These are phyloP conservation scores for Arachnopeziza araneosa DNA, from an alignment of 2,329 filamentous ascomycete species.

Conservation along the genomic window DNA sequence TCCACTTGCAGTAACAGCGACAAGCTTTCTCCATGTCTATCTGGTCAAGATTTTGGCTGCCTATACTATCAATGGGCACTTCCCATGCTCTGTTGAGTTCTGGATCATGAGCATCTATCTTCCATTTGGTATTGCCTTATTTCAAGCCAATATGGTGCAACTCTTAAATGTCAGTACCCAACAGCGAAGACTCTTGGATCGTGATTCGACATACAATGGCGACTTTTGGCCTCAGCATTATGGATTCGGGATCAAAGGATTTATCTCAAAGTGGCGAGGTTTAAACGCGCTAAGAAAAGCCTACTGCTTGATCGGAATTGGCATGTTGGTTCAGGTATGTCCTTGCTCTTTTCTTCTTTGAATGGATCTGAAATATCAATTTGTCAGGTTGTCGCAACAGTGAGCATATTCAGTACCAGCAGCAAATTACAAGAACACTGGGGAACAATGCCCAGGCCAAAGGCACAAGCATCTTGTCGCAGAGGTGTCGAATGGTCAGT, in stretches of 20 bases:
- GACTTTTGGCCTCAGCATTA: neutral
- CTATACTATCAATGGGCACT: constrained; percentile 11
- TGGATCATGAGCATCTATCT: constrained; percentile 14
- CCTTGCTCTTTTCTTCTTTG: neutral
- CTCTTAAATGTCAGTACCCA: constrained; percentile 6
- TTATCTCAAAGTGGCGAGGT: constrained; percentile 1
- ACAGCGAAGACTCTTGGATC: constrained; percentile 8
- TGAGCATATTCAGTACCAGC: constrained; percentile 6
- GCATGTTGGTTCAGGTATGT: constrained; percentile 7
- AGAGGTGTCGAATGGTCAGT: constrained; percentile 8
- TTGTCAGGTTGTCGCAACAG: neutral
- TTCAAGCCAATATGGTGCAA: constrained; percentile 9
- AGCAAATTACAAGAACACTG: constrained; percentile 8
- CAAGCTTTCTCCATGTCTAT: constrained; percentile 8
- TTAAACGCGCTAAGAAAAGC: constrained; percentile 4
- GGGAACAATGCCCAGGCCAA: constrained; percentile 4
- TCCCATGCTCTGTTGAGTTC: constrained; percentile 8
- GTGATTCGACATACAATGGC: neutral
- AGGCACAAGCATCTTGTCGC: constrained; percentile 5
- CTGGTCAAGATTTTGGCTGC: constrained; percentile 7
- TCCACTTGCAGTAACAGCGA: constrained; percentile 6
- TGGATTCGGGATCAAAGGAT: neutral
- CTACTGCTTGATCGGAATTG: constrained; percentile 8
- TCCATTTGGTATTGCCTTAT: constrained; percentile 9
- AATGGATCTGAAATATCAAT: neutral